These are phyloP conservation scores for Pythium utonaiense DNA, from an alignment of 352 stramenopile genomes.

Conservation along the genomic window DNA sequence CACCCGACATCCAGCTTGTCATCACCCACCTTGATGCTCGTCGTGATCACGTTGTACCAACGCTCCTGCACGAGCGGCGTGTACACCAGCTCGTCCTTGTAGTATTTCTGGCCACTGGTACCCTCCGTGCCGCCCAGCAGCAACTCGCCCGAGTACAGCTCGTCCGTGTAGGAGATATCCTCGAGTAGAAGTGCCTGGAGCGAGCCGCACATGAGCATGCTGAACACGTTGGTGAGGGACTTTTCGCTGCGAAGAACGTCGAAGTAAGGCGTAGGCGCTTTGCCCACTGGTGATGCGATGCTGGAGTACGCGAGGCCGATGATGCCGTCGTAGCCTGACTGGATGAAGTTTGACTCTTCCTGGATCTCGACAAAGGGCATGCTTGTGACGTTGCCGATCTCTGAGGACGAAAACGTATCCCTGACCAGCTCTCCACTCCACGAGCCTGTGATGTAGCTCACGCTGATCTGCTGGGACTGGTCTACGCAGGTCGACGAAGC, in stretches of 20 bases:
- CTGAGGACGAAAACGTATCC: constrained; percentile 63
- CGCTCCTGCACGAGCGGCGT: constrained; percentile 70
- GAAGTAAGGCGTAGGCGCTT: constrained; percentile 57
- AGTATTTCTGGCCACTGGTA: constrained; percentile 44
- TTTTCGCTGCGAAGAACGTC: constrained; percentile 39
- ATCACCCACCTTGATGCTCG: constrained; percentile 50
- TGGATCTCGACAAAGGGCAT: constrained; percentile 65
- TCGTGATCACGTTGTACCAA: constrained; percentile 79
- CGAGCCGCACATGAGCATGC: constrained; percentile 70
- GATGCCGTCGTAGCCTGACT: constrained; percentile 72
- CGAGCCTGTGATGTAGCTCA: constrained; percentile 73
- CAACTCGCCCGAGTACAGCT: constrained; percentile 56
- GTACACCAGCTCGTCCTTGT: constrained; percentile 63
- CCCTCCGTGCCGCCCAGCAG: constrained; percentile 55
- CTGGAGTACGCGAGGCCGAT: constrained; percentile 57
- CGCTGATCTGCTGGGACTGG: constrained; percentile 36
- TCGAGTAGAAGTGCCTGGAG: constrained; percentile 55
- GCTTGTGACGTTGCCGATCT: constrained; percentile 39
- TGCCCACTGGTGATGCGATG: constrained; percentile 52
- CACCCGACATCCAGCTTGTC: constrained; percentile 49
- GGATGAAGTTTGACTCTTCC: constrained; percentile 61
- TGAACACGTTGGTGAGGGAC: constrained; percentile 54
- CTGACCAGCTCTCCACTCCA: constrained; percentile 64
- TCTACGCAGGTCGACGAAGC: constrained; percentile 56
- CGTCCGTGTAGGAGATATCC: constrained; percentile 32